phyloP scores from a whole-genome alignment of 2,329 filamentous ascomycete species.

The Lachnellula occidentalis region DNA sequence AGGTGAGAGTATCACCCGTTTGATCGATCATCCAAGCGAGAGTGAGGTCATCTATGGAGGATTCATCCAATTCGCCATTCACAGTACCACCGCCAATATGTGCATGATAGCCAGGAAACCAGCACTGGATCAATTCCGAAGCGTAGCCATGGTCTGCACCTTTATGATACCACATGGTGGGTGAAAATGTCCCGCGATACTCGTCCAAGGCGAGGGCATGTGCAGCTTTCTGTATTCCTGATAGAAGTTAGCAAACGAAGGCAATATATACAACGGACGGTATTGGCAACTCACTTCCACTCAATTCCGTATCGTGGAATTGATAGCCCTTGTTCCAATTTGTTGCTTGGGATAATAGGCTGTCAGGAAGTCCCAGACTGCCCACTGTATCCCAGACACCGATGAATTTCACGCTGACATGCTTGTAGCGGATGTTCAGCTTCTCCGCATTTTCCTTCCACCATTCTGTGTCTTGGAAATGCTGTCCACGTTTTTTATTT shows the following conservation, averaged over 20 bases:
- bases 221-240: conserved; percentile 39
- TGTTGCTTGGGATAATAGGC: not conserved
- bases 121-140: conserved; percentile 1
- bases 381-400: conserved; percentile 45
- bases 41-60: not conserved
- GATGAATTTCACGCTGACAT: conserved; percentile 29
- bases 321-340: not conserved
- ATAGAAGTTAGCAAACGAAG: conserved; percentile 15
- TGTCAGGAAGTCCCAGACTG: not conserved
- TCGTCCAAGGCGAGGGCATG: conserved; percentile 44
- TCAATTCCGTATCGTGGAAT: not conserved
- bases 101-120: conserved; percentile 3
- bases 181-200: conserved; percentile 32
- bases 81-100: conserved; percentile 1
- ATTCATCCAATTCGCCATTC: not conserved
- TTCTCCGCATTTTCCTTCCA: not conserved
- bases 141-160: conserved; percentile 14
- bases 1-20: not conserved
- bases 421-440: not conserved
- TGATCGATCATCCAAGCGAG: not conserved
- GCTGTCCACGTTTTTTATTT: not conserved
- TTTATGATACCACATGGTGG: conserved; percentile 29
- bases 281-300: not conserved
- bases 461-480: not conserved
- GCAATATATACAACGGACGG: not conserved